Conservation (phyloP, 1,139 yeast species). For the Diutina pseudorugosa region DNA sequence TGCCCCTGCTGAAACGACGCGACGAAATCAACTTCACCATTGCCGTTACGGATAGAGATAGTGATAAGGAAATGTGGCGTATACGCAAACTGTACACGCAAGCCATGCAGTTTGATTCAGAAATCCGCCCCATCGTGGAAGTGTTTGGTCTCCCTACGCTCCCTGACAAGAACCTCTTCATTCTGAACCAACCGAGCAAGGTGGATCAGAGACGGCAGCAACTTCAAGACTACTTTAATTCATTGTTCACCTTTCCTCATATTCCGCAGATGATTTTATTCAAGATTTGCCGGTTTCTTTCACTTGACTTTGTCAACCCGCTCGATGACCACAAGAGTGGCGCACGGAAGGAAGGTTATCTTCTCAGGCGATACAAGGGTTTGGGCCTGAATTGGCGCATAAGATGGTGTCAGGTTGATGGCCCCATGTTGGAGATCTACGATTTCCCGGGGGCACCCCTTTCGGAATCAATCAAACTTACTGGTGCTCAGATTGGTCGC, state of each 20-base stretch:
- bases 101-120: conserved; percentile 42
- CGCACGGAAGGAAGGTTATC: conserved; percentile 53
- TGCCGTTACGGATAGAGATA: conserved; percentile 44
- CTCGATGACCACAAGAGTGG: conserved; percentile 46
- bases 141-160: conserved; percentile 53
- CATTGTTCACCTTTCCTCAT: conserved; percentile 47
- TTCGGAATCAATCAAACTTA: conserved; percentile 46
- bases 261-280: conserved; percentile 45
- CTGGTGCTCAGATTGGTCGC: conserved; percentile 52
- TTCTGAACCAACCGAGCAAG: conserved; percentile 48
- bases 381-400: conserved; percentile 59
- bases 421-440: conserved; percentile 45
- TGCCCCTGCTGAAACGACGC: conserved; percentile 14
- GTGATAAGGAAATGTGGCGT: conserved; percentile 61
- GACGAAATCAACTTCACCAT: conserved; percentile 55
- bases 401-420: conserved; percentile 63
- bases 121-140: conserved; percentile 41
- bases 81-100: conserved; percentile 50
- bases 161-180: conserved; percentile 43
- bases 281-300: conserved; percentile 51
- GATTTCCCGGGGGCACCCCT: conserved; percentile 49
- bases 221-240: conserved; percentile 49
- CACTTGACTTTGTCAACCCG: conserved; percentile 58
- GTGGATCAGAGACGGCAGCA: conserved; percentile 48
- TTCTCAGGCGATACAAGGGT: conserved; percentile 50